Conservation (phyloP, 2,329 filamentous ascomycete genomes). For the Penicillium psychrosexuale region DNA sequence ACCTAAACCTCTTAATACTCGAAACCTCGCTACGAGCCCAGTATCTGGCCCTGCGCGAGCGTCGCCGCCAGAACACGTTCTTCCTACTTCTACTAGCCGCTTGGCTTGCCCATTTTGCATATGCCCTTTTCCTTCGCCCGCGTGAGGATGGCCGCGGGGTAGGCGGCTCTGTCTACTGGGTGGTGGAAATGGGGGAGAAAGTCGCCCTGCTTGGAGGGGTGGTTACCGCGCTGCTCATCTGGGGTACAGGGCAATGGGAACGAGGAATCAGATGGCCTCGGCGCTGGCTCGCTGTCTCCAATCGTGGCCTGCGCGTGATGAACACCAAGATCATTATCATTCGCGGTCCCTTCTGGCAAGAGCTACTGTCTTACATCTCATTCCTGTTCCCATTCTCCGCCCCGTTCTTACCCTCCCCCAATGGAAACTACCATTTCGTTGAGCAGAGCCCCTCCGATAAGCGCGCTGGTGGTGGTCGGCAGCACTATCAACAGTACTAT, state of each 20-base stretch:
- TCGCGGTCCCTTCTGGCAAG: conserved; percentile 75
- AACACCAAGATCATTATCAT: conserved; percentile 96
- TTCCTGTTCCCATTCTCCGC: conserved; percentile 76
- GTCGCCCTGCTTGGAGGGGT: conserved; percentile 88
- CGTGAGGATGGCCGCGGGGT: conserved; percentile 88
- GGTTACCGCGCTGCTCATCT: conserved; percentile 80
- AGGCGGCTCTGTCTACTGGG: conserved; percentile 94
- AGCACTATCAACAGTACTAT: conserved; percentile 38
- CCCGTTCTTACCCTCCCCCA: conserved; percentile 59
- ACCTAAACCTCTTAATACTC: conserved; percentile 94
- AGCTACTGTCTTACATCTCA: conserved; percentile 66
- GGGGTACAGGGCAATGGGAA: conserved; percentile 96
- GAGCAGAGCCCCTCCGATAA: conserved; percentile 54
- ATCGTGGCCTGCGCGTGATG: conserved; percentile 84
- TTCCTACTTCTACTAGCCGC: conserved; percentile 74
- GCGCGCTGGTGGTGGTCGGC: conserved; percentile 35
- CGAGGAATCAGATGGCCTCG: conserved; percentile 90
- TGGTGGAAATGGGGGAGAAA: conserved; percentile 84
- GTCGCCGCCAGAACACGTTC: conserved; percentile 88
- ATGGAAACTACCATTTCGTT: conserved; percentile 73
- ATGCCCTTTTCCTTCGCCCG: conserved; percentile 91
- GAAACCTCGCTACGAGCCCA: conserved; percentile 91
- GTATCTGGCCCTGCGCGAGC: conserved; percentile 83
- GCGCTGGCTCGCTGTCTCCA: conserved; percentile 84
- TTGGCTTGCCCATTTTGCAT: conserved; percentile 83